Conservation (phyloP, 768 basidiomycete genomes). For the Phylloporus arenicola region DNA sequence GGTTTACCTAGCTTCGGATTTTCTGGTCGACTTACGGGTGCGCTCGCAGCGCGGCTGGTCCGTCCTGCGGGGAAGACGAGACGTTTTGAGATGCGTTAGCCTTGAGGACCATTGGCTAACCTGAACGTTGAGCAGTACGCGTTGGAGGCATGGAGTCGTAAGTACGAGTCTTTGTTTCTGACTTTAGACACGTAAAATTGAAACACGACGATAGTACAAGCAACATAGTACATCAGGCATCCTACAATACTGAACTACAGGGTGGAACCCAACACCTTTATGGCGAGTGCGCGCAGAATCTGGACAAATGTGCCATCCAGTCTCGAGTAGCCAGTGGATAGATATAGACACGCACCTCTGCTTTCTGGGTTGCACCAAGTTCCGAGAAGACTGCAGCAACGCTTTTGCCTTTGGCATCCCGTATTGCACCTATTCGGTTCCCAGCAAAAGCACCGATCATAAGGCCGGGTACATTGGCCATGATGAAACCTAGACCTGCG, state of each 20-base stretch:
- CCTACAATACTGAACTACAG: slow-evolving; percentile 19
- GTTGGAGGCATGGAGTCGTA: slow-evolving; percentile 9
- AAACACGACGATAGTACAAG: neutral
- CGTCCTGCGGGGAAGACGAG: slow-evolving; percentile 9
- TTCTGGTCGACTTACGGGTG: slow-evolving; percentile 13
- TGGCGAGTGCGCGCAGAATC: slow-evolving; percentile 76
- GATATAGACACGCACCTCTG: slow-evolving; percentile 55
- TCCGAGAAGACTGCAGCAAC: slow-evolving; percentile 84
- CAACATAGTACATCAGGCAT: slow-evolving; percentile 3
- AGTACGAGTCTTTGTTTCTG: neutral
- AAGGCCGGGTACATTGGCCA: slow-evolving; percentile 81
- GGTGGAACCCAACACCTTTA: slow-evolving; percentile 76
- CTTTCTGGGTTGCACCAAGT: slow-evolving; percentile 73
- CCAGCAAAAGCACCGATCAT: slow-evolving; percentile 85
- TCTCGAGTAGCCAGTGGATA: neutral
- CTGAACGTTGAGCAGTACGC: slow-evolving; percentile 8
- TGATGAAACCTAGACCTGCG: slow-evolving; percentile 36
- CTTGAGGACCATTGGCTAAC: slow-evolving; percentile 11
- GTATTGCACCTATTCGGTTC: slow-evolving; percentile 83
- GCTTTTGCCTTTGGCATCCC: slow-evolving; percentile 92
- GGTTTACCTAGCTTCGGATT: slow-evolving; percentile 11
- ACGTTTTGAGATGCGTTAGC: slow-evolving; percentile 4
- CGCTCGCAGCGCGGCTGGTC: slow-evolving; percentile 12
- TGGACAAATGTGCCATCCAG: slow-evolving; percentile 24
- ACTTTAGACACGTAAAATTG: slow-evolving; percentile 3